A percentile compares a stretch with the other conserved stretches of the same genome.
phyloP scores from a whole-genome alignment of 2,329 filamentous ascomycete species.

The Aspergillus proliferans region DNA sequence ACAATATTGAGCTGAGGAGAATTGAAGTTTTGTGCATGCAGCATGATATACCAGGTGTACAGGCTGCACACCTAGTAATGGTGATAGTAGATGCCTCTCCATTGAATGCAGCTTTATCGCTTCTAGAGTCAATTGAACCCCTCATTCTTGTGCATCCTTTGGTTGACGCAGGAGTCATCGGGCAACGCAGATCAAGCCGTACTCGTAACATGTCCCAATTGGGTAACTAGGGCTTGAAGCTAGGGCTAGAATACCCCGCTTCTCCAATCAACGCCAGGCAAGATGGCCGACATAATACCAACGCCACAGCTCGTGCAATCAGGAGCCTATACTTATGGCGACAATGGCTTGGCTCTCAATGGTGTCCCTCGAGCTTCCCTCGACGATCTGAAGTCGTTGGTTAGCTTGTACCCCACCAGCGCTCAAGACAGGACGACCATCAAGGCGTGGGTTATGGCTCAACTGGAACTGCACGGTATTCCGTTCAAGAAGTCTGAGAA shows the following conservation, averaged over 20 bases:
- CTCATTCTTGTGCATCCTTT: no score
- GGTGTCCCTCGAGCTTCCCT: background rate
- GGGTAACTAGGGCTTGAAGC: background rate
- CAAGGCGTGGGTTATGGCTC: constrained; percentile 2
- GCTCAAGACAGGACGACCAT: background rate
- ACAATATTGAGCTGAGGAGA: no score
- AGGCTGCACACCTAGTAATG: no score
- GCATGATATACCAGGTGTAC: no score
- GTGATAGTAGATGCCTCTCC: no score
- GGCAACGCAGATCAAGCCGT: background rate
- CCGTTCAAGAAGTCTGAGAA: background rate
- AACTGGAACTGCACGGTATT: constrained; percentile 1
- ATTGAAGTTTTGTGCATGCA: no score
- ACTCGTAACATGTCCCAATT: background rate
- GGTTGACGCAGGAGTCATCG: no score
- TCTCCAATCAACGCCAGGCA: no score
- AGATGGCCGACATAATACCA: no score
- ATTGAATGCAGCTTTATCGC: no score
- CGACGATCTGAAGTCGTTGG: background rate
- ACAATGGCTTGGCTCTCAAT: background rate
- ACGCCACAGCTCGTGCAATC: background rate
- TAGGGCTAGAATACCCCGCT: background rate
- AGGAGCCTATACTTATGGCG: constrained; percentile 1
- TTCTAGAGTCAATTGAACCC: no score
- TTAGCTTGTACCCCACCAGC: background rate